phyloP scores from a whole-genome alignment of 2,329 filamentous ascomycete genomes.

The Cordyceps tenuipes region DNA sequence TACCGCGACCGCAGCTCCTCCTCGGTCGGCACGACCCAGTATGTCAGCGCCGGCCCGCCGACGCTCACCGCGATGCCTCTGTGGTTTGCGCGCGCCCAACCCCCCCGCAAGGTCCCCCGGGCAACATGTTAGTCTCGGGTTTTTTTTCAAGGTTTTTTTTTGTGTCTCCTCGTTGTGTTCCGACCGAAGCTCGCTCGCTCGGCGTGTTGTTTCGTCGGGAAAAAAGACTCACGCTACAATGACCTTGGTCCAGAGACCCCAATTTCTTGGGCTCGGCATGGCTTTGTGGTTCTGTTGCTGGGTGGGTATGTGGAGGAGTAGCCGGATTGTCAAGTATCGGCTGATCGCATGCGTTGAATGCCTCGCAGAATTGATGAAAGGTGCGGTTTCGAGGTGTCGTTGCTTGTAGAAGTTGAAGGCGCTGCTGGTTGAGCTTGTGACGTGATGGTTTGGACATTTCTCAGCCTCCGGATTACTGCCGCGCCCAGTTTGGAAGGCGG shows the following conservation, averaged over 20 bases:
- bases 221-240: conserved; percentile 52
- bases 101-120: no score
- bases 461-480: not conserved
- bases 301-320: not conserved
- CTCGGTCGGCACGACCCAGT: conserved; percentile 73
- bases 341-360: not conserved
- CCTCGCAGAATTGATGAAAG: not conserved
- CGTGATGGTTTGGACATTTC: not conserved
- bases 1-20: conserved; percentile 90
- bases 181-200: no score
- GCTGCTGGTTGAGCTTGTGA: not conserved
- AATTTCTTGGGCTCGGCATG: conserved; percentile 38
- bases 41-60: conserved; percentile 77
- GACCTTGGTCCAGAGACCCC: conserved; percentile 61
- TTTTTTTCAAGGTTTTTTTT: no score
- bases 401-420: not conserved
- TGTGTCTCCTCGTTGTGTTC: no score
- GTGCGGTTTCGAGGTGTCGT: no score
- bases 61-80: conserved; percentile 67
- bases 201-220: not conserved
- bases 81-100: no score
- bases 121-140: no score
- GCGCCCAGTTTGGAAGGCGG: conserved; percentile 5
- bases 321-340: not conserved
- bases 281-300: conserved; percentile 24